A percentile compares a stretch with the other conserved stretches of the same genome.
These are phyloP conservation scores for Bruguiera sexangula DNA, from an alignment of 345 rosid genomes.

Conservation along the genomic window DNA sequence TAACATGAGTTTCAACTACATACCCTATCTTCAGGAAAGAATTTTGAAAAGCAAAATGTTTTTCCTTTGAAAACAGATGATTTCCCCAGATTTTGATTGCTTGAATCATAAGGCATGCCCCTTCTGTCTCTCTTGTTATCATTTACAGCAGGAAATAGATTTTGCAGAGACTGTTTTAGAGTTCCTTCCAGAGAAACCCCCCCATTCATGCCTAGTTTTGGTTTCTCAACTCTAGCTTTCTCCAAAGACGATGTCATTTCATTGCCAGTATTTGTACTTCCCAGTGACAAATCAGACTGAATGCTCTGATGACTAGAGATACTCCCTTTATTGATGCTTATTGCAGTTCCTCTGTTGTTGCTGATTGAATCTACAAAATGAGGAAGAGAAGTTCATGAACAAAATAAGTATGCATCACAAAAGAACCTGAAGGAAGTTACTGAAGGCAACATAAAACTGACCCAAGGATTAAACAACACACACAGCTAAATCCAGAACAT, in stretches of 20 bases:
- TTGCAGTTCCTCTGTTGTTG: constrained; percentile 45
- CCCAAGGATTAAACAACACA: constrained; percentile 1
- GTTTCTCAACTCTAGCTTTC: constrained; percentile 35
- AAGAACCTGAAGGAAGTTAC: constrained; percentile 2
- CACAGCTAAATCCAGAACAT: background rate
- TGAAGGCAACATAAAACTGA: constrained; percentile 12
- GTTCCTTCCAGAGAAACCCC: constrained; percentile 26
- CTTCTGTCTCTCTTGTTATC: constrained; percentile 32
- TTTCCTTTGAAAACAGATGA: constrained; percentile 63
- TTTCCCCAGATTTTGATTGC: constrained; percentile 30
- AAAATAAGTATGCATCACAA: constrained; percentile 1
- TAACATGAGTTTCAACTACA: constrained; percentile 25
- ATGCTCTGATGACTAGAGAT: constrained; percentile 20
- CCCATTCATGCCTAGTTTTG: constrained; percentile 24
- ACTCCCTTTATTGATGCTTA: constrained; percentile 36
- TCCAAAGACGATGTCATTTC: constrained; percentile 34
- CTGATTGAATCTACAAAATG: constrained; percentile 43
- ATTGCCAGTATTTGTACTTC: constrained; percentile 30
- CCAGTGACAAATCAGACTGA: constrained; percentile 28
- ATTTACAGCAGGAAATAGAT: constrained; percentile 23
- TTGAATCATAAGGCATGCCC: constrained; percentile 35
- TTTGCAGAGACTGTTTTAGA: constrained; percentile 32
- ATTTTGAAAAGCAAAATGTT: constrained; percentile 66
- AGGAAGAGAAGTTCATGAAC: constrained; percentile 21
- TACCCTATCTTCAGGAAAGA: constrained; percentile 86